Base-by-base conservation (phyloP, 148 eudicot species). In the Rhododendron williamsianum region DNA sequence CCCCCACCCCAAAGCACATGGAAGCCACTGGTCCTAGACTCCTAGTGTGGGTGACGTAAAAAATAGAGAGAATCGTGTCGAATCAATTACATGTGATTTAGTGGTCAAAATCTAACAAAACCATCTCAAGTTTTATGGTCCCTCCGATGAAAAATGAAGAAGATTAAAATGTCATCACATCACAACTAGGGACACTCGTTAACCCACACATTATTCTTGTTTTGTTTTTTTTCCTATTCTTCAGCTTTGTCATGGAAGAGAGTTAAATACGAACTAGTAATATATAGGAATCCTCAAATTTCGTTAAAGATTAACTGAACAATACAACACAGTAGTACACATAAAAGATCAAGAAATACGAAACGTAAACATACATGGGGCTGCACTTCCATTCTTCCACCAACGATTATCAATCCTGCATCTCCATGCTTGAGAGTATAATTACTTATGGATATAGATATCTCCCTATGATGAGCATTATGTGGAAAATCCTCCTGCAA, bases 381-480 rank as follows among this genome's bases (percentile, higher is more conserved):
- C 87, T 95, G 98, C 89, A 95, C 89, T 88, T 97, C 99, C 98
- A 97, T 94, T 89, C 99, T 92, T 74, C 99, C 99, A 80, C 98
- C 99, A 88, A 97, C 92, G 76, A 97, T 92, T 19, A 97, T 85
- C 89, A 97, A 89, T 83, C 98, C 99, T 9, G 98, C 67, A 90
- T 97, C 99, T 87, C 99, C 99, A 88, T 97, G 99, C 91, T 91
- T 95, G 85, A 97, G 87, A 43, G 98, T 97, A 90, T 95, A 97
- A 89, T 97, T 97, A 89, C 94, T 97, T 69, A 97, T 83, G 9
- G 94, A 93, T 81, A 97, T 94, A 19, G 98, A 90, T 88, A 97
- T 89, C 90, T 97, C 99, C 87, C 97, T 91, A 80, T 93, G 98
- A 87, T 95, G 99, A 91, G 98, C 98, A 92, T 93, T 93, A 88